A percentile compares a stretch with the other conserved stretches of the same genome.
Evolutionary conservation across 2,329 filamentous ascomycete genomes (phyloP).

Genomic region (Ophiocordyceps robertsii): DNA sequence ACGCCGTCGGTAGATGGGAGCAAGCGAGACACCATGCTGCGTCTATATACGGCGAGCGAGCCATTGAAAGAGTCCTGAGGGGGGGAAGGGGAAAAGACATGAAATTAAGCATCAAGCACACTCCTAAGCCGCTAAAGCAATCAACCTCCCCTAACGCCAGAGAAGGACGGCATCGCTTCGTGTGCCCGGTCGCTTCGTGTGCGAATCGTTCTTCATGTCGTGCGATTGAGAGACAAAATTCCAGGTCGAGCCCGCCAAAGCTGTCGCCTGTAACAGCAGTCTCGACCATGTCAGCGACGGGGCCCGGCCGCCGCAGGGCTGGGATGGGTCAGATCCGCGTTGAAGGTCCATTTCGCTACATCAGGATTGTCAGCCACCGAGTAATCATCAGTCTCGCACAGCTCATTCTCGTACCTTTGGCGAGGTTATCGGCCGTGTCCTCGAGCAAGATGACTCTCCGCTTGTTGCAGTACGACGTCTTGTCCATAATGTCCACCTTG

Average conservation of each 20-base stretch:
- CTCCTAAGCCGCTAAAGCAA: background rate
- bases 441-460: conserved; percentile 78
- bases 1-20: too few species aligned
- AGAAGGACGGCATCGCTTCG: background rate
- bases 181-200: conserved; percentile 2
- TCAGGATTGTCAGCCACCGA: background rate
- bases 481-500: conserved; percentile 97
- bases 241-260: background rate
- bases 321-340: conserved; percentile 2
- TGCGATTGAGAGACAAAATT: background rate
- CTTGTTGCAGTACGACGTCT: conserved; percentile 94
- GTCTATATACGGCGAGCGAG: too few species aligned
- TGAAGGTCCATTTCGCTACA: conserved; percentile 32
- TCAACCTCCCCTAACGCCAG: background rate
- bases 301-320: too few species aligned
- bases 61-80: background rate
- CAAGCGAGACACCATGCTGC: too few species aligned
- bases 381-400: background rate
- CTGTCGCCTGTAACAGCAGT: background rate
- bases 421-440: conserved; percentile 86
- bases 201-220: conserved; percentile 1
- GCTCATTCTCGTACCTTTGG: conserved; percentile 47
- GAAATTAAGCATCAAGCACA: background rate
- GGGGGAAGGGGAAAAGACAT: background rate
- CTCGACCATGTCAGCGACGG: too few species aligned